These are phyloP conservation scores for Globisporangium paroecandrum DNA, from an alignment of 352 stramenopile species.

Conservation along the genomic window DNA sequence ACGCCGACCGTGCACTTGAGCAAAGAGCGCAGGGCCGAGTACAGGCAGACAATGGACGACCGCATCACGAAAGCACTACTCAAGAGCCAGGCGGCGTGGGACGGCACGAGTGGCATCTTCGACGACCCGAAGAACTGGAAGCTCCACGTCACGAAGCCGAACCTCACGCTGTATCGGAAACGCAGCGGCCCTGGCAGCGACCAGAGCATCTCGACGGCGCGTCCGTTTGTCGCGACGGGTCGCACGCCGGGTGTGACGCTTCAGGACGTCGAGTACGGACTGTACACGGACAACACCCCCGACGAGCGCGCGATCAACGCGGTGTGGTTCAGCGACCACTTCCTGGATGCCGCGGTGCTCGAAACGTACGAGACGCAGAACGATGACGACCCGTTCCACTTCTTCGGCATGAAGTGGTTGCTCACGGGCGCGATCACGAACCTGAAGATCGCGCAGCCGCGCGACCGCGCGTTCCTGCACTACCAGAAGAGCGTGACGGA, in stretches of 20 bases:
- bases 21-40: conserved; percentile 1
- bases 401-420: conserved; percentile 80
- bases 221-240: conserved; percentile 53
- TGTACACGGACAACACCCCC: conserved; percentile 66
- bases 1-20: conserved; percentile 11
- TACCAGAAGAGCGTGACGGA: conserved; percentile 48
- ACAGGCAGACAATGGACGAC: conserved; percentile 24
- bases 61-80: conserved; percentile 35
- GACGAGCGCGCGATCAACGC: conserved; percentile 60
- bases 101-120: conserved; percentile 58
- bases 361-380: conserved; percentile 55
- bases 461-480: conserved; percentile 63
- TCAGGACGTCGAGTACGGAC: conserved; percentile 63
- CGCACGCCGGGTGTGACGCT: conserved; percentile 55
- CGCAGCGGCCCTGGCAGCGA: conserved; percentile 9
- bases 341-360: conserved; percentile 69
- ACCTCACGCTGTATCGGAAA: conserved; percentile 44
- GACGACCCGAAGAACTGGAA: conserved; percentile 63
- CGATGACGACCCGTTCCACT: conserved; percentile 58
- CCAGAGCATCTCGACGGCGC: conserved; percentile 16
- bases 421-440: conserved; percentile 40
- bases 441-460: conserved; percentile 47
- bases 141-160: conserved; percentile 49
- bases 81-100: conserved; percentile 49
- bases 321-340: conserved; percentile 57